Evolutionary conservation across 148 eudicot species (phyloP).

Genomic region (Limonium bicolor): DNA sequence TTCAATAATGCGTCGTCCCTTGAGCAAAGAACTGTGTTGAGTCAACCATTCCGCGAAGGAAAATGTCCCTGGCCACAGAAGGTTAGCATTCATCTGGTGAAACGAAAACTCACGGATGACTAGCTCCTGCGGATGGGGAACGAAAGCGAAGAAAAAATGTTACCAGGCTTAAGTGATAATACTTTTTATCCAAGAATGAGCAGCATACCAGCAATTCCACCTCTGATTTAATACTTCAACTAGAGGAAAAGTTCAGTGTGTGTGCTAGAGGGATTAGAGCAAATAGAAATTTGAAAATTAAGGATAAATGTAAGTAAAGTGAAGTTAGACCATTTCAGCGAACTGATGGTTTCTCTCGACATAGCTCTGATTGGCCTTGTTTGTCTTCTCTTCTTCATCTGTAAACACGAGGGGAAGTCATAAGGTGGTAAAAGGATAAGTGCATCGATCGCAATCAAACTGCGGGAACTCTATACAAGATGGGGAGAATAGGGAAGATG

Average conservation of each 20-base stretch:
- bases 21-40: conserved; percentile 52
- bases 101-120: conserved; percentile 78
- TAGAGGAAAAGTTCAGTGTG: no score
- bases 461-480: no score
- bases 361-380: conserved; percentile 19
- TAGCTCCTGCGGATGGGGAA: conserved; percentile 56
- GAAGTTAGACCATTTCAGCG: conserved; percentile 52
- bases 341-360: conserved; percentile 72
- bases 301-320: background rate
- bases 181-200: background rate
- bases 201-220: background rate
- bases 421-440: no score
- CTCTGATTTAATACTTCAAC: no score
- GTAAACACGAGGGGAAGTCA: conserved; percentile 7
- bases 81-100: conserved; percentile 90
- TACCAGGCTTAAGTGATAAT: background rate
- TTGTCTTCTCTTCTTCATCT: conserved; percentile 40
- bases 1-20: conserved; percentile 59
- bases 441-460: no score
- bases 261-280: no score
- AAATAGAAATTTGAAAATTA: background rate
- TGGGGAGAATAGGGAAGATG: background rate
- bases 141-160: no score
- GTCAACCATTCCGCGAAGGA: conserved; percentile 88
- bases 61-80: conserved; percentile 98